Conservation (phyloP, 192 early-diverging fungal genomes). For the Ambispora gerdemannii region DNA sequence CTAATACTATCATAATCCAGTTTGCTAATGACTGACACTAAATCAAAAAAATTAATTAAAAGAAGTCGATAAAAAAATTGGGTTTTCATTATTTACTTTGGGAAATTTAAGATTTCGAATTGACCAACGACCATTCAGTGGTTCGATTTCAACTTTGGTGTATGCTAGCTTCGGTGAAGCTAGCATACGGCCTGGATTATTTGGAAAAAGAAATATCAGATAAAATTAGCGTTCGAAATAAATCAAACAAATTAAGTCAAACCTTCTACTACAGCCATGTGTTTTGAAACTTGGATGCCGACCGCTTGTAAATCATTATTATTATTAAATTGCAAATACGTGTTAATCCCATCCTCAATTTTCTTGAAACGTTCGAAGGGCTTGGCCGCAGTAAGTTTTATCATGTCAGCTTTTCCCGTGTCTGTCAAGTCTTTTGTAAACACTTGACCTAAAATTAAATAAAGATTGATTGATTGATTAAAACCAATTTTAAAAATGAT, state of each 20-base stretch:
- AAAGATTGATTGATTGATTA: not conserved
- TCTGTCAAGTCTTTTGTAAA: slow-evolving; percentile 2
- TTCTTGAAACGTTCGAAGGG: not conserved
- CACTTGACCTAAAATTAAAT: slow-evolving; percentile 3
- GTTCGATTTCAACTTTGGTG: not conserved
- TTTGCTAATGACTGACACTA: not conserved
- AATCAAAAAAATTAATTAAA: too few relatives aligned
- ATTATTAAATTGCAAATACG: not conserved
- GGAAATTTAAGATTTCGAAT: not conserved
- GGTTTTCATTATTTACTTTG: too few relatives aligned
- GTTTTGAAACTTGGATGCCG: not conserved
- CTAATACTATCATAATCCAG: slow-evolving; percentile 15
- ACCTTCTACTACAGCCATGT: slow-evolving; percentile 12
- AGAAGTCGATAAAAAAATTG: too few relatives aligned
- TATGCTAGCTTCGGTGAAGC: too few relatives aligned
- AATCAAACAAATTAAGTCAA: not conserved
- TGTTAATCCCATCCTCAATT: slow-evolving; percentile 16
- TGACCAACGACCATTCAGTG: slow-evolving; percentile 1
- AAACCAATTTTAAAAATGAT: not conserved
- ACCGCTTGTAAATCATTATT: slow-evolving; percentile 9
- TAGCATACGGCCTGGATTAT: too few relatives aligned
- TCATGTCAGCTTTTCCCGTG: slow-evolving; percentile 18
- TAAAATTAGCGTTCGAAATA: not conserved
- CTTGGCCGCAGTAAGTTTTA: not conserved
- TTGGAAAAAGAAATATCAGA: not conserved